Conservation (phyloP, 2,329 filamentous ascomycete genomes). For the Sporothrix schenckii region DNA sequence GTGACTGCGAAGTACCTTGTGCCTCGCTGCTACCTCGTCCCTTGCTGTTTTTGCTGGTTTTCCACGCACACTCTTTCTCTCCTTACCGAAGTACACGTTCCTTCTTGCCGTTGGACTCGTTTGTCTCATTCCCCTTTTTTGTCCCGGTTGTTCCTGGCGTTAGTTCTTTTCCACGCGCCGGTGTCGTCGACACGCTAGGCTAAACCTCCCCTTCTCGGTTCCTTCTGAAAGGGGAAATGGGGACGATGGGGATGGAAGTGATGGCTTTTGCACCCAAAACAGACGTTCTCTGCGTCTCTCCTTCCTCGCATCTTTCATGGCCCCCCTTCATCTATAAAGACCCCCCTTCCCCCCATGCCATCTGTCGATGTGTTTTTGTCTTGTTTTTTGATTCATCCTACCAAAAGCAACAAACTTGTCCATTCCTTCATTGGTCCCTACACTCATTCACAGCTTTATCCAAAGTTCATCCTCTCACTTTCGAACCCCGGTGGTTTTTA, state of each 20-base stretch:
- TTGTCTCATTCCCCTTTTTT: not conserved
- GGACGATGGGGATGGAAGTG: not conserved
- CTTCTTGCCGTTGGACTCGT: slow-evolving; percentile 3
- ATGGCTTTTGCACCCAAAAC: not conserved
- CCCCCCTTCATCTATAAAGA: slow-evolving; percentile 14
- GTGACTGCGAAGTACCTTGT: not conserved
- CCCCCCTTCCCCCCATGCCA: slow-evolving; percentile 3
- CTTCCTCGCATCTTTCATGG: not conserved
- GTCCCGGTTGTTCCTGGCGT: not conserved
- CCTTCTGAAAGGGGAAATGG: slow-evolving; percentile 10
- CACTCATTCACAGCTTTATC: slow-evolving; percentile 7
- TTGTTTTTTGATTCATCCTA: slow-evolving; percentile 1
- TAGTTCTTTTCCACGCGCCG: slow-evolving; percentile 17
- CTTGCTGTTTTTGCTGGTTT: not conserved
- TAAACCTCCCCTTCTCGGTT: slow-evolving; percentile 1
- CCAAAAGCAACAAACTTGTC: slow-evolving; percentile 18
- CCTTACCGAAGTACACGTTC: slow-evolving; percentile 10
- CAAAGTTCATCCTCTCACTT: not conserved
- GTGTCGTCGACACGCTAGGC: slow-evolving; percentile 3
- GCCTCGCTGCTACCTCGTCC: slow-evolving; percentile 8
- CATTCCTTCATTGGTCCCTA: slow-evolving; percentile 14
- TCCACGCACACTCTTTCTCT: slow-evolving; percentile 18
- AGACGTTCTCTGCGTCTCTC: not conserved
- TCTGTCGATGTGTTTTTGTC: not conserved
- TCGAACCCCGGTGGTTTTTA: slow-evolving; percentile 20